Base-by-base conservation (phyloP, 352 stramenopile genomes). In the Phytophthora hybrid region DNA sequence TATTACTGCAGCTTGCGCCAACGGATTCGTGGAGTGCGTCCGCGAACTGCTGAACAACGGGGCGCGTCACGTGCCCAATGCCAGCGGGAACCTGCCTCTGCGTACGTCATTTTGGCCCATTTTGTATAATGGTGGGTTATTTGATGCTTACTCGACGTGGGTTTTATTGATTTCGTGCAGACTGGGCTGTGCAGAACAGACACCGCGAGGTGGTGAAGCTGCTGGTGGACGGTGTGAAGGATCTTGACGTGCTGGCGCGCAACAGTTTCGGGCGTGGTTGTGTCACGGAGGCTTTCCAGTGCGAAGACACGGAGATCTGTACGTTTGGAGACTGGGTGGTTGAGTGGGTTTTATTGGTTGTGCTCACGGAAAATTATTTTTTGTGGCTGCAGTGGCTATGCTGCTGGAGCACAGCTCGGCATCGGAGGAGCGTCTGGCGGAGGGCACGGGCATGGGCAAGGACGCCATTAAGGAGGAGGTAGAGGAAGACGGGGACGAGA, bases 121-220 rank as follows among this genome's bases (percentile, higher is more conserved):
- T n/a, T 31, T 31, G 26, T 29, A 29, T 4, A 29, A 4, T 29
- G 26, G 11, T n/a, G 11, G 39, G 39, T 46, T 16, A n/a, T 46
- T 46, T 46, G 13, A 7, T 8, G 39, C 39, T 46, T 1, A 46
- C 2, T 46, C n/a, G 3, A 1, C 14, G 14, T 46, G 1, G 14
- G 37, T 46, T n/a, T 46, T 46, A 46, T 46, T 6, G 29, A 31
- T 31, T 39, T 23, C 2, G 10, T 66, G 49, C 63, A 93, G 90
- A 97, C 62, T 97, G 90, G 90, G 88, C 90, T 1, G 88, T 97
- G 58, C 90, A 96, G 73, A 97, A 97, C 74, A 92, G 89, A 21
- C 90, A 96, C 71, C 69, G 93, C n/a, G 80, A 82, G 56, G 81
- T 93, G 7, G 87, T 96, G 26, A 95, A 94, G 76, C 31, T 90